phyloP scores from a whole-genome alignment of 805 yeast genomes.

The Candida chauliodis region DNA sequence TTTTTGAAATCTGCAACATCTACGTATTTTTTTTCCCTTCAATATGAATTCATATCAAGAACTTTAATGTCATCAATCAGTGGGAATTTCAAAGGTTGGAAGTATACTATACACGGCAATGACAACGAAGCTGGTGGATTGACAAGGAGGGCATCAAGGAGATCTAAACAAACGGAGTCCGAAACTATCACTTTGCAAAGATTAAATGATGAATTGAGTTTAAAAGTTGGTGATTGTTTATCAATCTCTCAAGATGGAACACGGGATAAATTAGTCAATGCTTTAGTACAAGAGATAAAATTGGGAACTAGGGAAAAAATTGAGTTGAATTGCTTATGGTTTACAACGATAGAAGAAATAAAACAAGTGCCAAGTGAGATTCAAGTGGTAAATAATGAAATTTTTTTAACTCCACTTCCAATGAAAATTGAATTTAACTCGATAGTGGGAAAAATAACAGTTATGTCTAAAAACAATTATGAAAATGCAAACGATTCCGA shows the following conservation, averaged over 20 bases:
- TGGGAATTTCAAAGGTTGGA: constrained; percentile 32
- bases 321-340: constrained; percentile 47
- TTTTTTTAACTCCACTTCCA: constrained; percentile 52
- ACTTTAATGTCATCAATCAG: constrained; percentile 10
- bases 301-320: constrained; percentile 49
- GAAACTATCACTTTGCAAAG: constrained; percentile 31
- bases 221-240: constrained; percentile 53
- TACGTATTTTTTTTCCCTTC: too few species aligned
- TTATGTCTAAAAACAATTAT: constrained; percentile 38
- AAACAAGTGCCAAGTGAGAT: constrained; percentile 11
- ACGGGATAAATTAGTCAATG: constrained; percentile 26
- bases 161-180: constrained; percentile 15
- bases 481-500: constrained; percentile 27
- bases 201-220: constrained; percentile 43
- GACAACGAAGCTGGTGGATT: constrained; percentile 1
- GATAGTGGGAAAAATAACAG: constrained; percentile 42
- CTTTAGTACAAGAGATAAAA: constrained; percentile 48
- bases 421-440: constrained; percentile 42
- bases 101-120: constrained; percentile 15
- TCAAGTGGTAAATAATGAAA: constrained; percentile 32
- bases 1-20: too few species aligned
- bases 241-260: constrained; percentile 34
- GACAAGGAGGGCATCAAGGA: constrained; percentile 14
- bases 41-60: not conserved
- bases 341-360: constrained; percentile 42